These are phyloP conservation scores for Fusarium sp. DNA, from an alignment of 2,329 filamentous ascomycete species.

Conservation along the genomic window DNA sequence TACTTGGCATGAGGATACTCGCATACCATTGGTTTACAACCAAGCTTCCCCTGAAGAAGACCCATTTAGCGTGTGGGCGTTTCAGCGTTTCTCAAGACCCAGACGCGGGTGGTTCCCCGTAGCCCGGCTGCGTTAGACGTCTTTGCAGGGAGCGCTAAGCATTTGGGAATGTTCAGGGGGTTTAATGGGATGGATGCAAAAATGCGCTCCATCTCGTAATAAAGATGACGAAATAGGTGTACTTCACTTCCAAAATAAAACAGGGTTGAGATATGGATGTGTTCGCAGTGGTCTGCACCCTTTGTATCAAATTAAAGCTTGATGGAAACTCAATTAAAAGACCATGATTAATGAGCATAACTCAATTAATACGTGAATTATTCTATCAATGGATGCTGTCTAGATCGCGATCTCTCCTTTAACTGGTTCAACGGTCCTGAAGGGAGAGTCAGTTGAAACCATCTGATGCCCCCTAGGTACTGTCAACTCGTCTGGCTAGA, in stretches of 20 bases:
- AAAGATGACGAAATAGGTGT: not conserved
- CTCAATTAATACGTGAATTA: not conserved
- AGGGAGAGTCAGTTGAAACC: constrained; percentile 9
- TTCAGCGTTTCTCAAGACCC: constrained; percentile 27
- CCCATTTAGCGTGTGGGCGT: constrained; percentile 27
- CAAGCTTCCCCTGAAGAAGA: constrained; percentile 32
- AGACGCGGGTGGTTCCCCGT: constrained; percentile 30
- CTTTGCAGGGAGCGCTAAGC: constrained; percentile 32
- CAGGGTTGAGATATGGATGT: not conserved
- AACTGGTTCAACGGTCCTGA: not conserved
- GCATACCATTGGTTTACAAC: not conserved
- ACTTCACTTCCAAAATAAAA: not conserved
- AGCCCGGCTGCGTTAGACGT: constrained; percentile 31
- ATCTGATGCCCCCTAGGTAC: not conserved
- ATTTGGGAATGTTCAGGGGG: constrained; percentile 28
- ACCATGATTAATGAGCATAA: not conserved
- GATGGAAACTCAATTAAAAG: not conserved
- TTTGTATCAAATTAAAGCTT: not conserved
- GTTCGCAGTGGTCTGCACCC: not conserved
- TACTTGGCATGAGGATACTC: not conserved
- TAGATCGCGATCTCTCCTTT: not conserved
- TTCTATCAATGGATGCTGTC: not conserved
- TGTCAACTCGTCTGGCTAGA: not conserved
- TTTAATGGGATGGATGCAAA: constrained; percentile 33
- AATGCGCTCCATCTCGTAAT: not conserved